phyloP scores from a whole-genome alignment of 164 flowering plant species.

The Hamamelis virginiana region DNA sequence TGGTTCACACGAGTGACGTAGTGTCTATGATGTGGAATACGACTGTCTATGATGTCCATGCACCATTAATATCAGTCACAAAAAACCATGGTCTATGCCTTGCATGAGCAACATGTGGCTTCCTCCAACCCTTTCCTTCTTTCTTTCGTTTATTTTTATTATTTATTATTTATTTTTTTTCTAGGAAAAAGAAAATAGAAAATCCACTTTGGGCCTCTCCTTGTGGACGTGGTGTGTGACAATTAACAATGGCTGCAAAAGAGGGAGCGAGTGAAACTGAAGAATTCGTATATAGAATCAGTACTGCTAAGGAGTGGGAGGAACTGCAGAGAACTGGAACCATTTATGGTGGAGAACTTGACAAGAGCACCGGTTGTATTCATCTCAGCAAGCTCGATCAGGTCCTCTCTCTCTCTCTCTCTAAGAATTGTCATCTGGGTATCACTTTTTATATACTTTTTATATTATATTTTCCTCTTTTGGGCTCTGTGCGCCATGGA shows the following conservation, averaged over 20 bases:
- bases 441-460: neutral
- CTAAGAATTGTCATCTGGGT: neutral
- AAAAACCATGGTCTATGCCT: no score
- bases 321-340: slow-evolving; percentile 51
- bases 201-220: no score
- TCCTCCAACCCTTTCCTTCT: no score
- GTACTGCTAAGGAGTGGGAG: slow-evolving; percentile 71
- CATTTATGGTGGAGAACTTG: slow-evolving; percentile 66
- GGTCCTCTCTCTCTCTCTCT: slow-evolving; percentile 34
- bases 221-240: neutral
- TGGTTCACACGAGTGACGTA: no score
- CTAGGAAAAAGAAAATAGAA: no score
- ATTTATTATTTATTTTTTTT: no score
- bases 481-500: no score
- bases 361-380: slow-evolving; percentile 58
- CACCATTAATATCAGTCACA: no score
- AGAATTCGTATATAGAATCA: slow-evolving; percentile 72
- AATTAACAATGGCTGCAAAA: slow-evolving; percentile 9
- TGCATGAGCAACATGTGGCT: no score
- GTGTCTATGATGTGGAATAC: no score
- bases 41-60: no score
- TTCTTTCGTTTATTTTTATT: no score
- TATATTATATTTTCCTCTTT: neutral
- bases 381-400: slow-evolving; percentile 87
- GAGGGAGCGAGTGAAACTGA: slow-evolving; percentile 18